Percentiles rank a stretch among this genome's conserved stretches.
phyloP scores from a whole-genome alignment of 768 basidiomycete species.

The Boletellus ananas region DNA sequence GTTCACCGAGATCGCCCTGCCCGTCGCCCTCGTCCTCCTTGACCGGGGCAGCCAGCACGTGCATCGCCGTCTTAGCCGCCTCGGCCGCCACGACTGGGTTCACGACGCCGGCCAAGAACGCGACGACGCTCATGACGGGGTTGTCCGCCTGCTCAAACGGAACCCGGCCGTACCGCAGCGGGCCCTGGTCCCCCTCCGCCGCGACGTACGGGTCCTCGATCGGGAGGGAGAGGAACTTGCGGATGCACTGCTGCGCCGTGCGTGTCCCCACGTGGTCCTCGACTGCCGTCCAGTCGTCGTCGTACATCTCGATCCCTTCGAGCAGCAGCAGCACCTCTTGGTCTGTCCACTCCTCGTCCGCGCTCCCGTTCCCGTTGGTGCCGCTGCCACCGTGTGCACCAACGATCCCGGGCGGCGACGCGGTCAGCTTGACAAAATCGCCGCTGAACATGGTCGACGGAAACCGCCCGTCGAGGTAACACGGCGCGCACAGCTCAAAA shows the following conservation, averaged over 20 bases:
- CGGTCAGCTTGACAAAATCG: slow-evolving; percentile 87
- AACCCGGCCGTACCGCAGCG: slow-evolving; percentile 69
- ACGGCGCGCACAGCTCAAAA: slow-evolving; percentile 84
- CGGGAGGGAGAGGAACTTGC: slow-evolving; percentile 91
- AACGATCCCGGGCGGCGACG: slow-evolving; percentile 26
- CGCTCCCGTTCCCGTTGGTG: slow-evolving; percentile 25
- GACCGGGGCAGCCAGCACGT: slow-evolving; percentile 69
- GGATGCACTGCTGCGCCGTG: slow-evolving; percentile 90
- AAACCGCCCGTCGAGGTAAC: slow-evolving; percentile 96
- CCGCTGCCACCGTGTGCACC: too few relatives aligned
- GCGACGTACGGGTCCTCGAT: slow-evolving; percentile 94
- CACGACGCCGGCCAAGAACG: slow-evolving; percentile 92
- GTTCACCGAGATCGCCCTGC: too few relatives aligned
- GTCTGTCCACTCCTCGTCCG: slow-evolving; percentile 80
- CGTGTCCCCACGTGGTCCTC: slow-evolving; percentile 92
- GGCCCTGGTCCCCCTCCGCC: slow-evolving; percentile 70
- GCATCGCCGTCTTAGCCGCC: slow-evolving; percentile 87
- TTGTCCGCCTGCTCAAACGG: slow-evolving; percentile 96
- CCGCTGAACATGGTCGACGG: slow-evolving; percentile 95
- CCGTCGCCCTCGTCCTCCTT: slow-evolving; percentile 30
- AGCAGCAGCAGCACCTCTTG: slow-evolving; percentile 84
- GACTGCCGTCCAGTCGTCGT: slow-evolving; percentile 93
- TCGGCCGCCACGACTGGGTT: slow-evolving; percentile 88
- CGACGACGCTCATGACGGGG: slow-evolving; percentile 97
- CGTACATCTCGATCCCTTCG: slow-evolving; percentile 98